These are phyloP conservation scores for Lachancea waltii DNA, from an alignment of 805 yeast species.

Conservation along the genomic window DNA sequence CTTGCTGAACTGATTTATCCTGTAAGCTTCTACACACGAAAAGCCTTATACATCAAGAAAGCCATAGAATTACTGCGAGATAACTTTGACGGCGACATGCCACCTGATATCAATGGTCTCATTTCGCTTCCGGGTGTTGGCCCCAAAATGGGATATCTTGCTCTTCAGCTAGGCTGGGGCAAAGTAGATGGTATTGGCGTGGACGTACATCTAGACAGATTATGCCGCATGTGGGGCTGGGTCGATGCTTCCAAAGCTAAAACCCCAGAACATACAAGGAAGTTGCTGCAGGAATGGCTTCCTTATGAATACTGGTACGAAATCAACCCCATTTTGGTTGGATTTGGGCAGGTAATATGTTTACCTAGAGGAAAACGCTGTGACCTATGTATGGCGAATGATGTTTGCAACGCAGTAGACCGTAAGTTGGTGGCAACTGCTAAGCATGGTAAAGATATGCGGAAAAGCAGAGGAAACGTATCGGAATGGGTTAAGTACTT, in stretches of 20 bases:
- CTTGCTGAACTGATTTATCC: constrained; percentile 63
- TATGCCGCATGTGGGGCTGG: constrained; percentile 81
- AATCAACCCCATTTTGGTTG: constrained; percentile 80
- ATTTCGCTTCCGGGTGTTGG: constrained; percentile 84
- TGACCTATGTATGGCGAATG: constrained; percentile 57
- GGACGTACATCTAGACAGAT: constrained; percentile 82
- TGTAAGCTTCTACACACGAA: constrained; percentile 83
- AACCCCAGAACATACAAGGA: constrained; percentile 73
- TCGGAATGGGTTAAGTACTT: constrained; percentile 31
- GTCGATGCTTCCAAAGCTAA: constrained; percentile 39
- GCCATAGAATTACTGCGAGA: constrained; percentile 49
- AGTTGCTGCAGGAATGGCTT: constrained; percentile 64
- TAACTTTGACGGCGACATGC: constrained; percentile 60
- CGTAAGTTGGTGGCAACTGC: constrained; percentile 35
- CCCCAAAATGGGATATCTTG: constrained; percentile 85
- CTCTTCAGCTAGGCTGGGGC: constrained; percentile 78
- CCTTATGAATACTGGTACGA: constrained; percentile 73
- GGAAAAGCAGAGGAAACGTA: constrained; percentile 39
- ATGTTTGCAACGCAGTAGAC: constrained; percentile 55
- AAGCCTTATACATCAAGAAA: constrained; percentile 61
- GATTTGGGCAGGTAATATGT: constrained; percentile 89
- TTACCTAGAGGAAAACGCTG: constrained; percentile 65
- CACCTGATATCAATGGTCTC: constrained; percentile 59
- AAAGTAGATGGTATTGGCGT: constrained; percentile 83
- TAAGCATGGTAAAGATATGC: constrained; percentile 14